A percentile compares a stretch with the other conserved stretches of the same genome.
Evolutionary conservation across 805 yeast species (phyloP).

Genomic region (Priceomyces fermenticarens): DNA sequence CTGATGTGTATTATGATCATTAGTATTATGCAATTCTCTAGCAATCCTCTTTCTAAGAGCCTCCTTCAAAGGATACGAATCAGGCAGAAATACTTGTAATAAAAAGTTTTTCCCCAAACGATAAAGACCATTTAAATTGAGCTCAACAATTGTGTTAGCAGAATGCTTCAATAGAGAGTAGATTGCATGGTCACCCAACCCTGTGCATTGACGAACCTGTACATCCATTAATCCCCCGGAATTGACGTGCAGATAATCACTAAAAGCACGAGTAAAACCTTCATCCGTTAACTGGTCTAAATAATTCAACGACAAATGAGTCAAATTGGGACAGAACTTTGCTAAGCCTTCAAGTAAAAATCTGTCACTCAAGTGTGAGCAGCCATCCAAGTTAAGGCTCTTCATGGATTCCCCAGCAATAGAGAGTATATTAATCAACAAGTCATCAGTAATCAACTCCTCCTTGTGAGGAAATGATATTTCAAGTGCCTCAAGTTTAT

Average conservation of each 20-base stretch:
- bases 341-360: slow-evolving; percentile 55
- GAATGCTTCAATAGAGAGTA: slow-evolving; percentile 62
- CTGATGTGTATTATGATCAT: slow-evolving; percentile 6
- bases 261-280: slow-evolving; percentile 59
- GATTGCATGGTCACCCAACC: slow-evolving; percentile 61
- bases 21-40: slow-evolving; percentile 6
- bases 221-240: slow-evolving; percentile 57
- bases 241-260: slow-evolving; percentile 47
- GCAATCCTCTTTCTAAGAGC: slow-evolving; percentile 7
- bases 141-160: slow-evolving; percentile 59
- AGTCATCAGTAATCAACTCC: slow-evolving; percentile 65
- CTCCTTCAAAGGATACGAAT: slow-evolving; percentile 15
- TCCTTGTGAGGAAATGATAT: slow-evolving; percentile 67
- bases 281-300: slow-evolving; percentile 68
- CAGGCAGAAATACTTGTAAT: slow-evolving; percentile 41
- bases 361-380: slow-evolving; percentile 66
- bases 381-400: slow-evolving; percentile 66
- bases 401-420: slow-evolving; percentile 60
- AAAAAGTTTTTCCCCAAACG: slow-evolving; percentile 51
- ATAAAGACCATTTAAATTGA: slow-evolving; percentile 73
- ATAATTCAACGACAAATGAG: slow-evolving; percentile 54
- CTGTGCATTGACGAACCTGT: slow-evolving; percentile 62
- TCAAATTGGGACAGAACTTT: slow-evolving; percentile 55
- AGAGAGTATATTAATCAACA: slow-evolving; percentile 57
- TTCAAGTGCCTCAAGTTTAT: slow-evolving; percentile 54